Evolutionary conservation across 352 stramenopile species (phyloP), one percentile per base, ranked within the genome.

Genomic region (Saprolegnia diclina): DNA sequence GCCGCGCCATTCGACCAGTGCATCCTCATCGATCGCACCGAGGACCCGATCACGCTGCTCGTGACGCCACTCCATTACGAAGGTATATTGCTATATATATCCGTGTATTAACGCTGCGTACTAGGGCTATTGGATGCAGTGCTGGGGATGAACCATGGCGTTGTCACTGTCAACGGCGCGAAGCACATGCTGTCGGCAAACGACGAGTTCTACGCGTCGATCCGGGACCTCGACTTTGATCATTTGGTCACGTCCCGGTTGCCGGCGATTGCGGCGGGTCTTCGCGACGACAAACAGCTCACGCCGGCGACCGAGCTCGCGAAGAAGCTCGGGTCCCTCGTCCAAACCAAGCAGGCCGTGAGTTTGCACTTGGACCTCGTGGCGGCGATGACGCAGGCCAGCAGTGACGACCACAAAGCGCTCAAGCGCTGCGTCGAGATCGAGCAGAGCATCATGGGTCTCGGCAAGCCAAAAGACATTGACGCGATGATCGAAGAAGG

Each of bases 21-120:
- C 10, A 76, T 92, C 19, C 63, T 92, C 19, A 77, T 92, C 50
- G 85, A 93, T 62, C 76, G 85, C 2, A 88, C 90, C 81, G 77
- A 91, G 62, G 83, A 94, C 54, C 85, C 83, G 22, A 71, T 91
- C 68, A 90, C 85, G 5, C 89, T 94, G 82, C 61, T 94, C 64
- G 71, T 92, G 29, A 91, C 83, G 24, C 85, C 85, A 22, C 90
- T 94, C 82, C 90, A 82, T 71, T 94, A 94, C 67, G 85, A 94
- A 75, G 85, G 63, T 69, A 63, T 13, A 4, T 35, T 35, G 29
- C 2, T 35, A 35, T 35, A 35, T 35, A 13, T 46, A 18, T 32
- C 11, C 18, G 14, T n/a, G 32, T 37, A 29, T 19, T 14, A 53
- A 53, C 0, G 44, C 40, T 63, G 55, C 1, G 19, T 5, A 56